Conservation (phyloP, 1,284 basidiomycete species). For the Taiwanofungus camphoratus region DNA sequence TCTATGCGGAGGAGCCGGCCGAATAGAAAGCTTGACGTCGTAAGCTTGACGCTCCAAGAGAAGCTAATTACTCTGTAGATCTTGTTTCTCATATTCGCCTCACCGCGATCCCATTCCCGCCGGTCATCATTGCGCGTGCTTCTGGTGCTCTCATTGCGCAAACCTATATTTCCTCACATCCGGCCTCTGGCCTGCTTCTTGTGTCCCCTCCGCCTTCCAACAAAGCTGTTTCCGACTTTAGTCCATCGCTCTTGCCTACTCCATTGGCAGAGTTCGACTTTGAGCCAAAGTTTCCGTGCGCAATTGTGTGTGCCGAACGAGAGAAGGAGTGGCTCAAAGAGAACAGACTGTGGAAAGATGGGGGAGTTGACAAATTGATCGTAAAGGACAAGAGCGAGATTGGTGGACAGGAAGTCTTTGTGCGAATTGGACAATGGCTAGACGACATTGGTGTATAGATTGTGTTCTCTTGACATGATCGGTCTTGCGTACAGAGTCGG, state of each 20-base stretch:
- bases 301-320: constrained; percentile 34
- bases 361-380: constrained; percentile 16
- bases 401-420: constrained; percentile 18
- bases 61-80: constrained; percentile 24
- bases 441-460: constrained; percentile 20
- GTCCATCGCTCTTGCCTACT: constrained; percentile 33
- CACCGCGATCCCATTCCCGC: constrained; percentile 54
- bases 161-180: constrained; percentile 61
- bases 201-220: constrained; percentile 51
- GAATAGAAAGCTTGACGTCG: not conserved
- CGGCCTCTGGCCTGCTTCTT: constrained; percentile 54
- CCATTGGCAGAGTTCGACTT: constrained; percentile 48
- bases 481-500: too few species aligned
- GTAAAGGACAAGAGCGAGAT: constrained; percentile 11
- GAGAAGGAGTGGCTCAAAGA: constrained; percentile 12
- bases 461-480: too few species aligned
- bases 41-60: not conserved
- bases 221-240: constrained; percentile 25
- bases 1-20: not conserved
- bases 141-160: constrained; percentile 53
- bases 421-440: constrained; percentile 20
- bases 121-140: constrained; percentile 52
- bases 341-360: constrained; percentile 18
- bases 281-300: constrained; percentile 61
- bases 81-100: constrained; percentile 36